A percentile compares a stretch with the other conserved stretches of the same genome.
Conservation (phyloP, 2,329 filamentous ascomycete species). For the Pezicula neosporulosa region DNA sequence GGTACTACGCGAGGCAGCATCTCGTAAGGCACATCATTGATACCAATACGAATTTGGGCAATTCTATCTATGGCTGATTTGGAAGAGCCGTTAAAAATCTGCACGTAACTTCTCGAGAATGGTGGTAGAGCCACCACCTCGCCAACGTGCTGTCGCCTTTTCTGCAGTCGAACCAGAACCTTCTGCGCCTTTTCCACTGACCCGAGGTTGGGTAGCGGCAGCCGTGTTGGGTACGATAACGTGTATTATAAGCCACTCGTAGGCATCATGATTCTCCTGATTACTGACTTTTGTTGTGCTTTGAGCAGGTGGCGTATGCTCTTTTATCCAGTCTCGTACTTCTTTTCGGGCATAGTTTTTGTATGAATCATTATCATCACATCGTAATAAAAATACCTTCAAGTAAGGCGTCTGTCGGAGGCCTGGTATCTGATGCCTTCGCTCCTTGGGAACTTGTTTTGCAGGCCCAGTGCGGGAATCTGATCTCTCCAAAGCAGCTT, state of each 20-base stretch:
- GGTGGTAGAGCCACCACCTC: slow-evolving; percentile 72
- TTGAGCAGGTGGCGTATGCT: slow-evolving; percentile 59
- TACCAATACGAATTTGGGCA: slow-evolving; percentile 77
- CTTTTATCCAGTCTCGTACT: slow-evolving; percentile 88
- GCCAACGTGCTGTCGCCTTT: slow-evolving; percentile 71
- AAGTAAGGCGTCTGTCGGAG: slow-evolving; percentile 90
- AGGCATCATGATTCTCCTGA: slow-evolving; percentile 93
- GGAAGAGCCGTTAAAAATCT: slow-evolving; percentile 80
- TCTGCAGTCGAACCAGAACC: slow-evolving; percentile 57
- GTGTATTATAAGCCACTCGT: slow-evolving; percentile 92
- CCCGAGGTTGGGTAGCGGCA: slow-evolving; percentile 74
- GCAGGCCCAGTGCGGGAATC: slow-evolving; percentile 14
- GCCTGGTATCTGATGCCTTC: slow-evolving; percentile 93
- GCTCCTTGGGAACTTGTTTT: slow-evolving; percentile 41
- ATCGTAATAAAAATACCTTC: slow-evolving; percentile 83
- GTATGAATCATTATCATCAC: slow-evolving; percentile 94
- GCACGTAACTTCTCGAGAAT: slow-evolving; percentile 85
- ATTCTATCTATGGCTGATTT: slow-evolving; percentile 75
- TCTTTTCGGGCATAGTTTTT: slow-evolving; percentile 75
- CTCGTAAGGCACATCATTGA: slow-evolving; percentile 66
- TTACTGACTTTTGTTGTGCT: slow-evolving; percentile 53
- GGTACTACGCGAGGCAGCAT: slow-evolving; percentile 59
- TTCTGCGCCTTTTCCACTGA: slow-evolving; percentile 45
- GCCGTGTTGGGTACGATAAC: slow-evolving; percentile 85
- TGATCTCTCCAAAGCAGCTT: slow-evolving; percentile 23